Evolutionary conservation across 2,329 filamentous ascomycete species (phyloP).

Genomic region (Rutstroemia sp.): DNA sequence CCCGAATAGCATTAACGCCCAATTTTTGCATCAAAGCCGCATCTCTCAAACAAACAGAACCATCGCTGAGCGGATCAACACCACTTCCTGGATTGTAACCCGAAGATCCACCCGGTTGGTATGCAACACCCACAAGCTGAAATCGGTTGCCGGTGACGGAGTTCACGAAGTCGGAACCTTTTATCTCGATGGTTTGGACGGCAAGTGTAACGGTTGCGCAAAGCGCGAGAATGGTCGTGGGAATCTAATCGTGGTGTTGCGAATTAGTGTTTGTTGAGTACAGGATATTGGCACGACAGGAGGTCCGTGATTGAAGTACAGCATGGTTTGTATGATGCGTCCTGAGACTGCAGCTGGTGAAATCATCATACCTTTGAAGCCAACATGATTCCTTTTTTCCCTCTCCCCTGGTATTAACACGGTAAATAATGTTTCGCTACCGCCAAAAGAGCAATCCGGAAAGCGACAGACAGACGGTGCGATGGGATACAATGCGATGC

Average conservation of each 20-base stretch:
- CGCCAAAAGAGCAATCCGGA: no score
- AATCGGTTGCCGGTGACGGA: constrained; percentile 50
- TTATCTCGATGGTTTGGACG: constrained; percentile 48
- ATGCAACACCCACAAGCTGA: constrained; percentile 60
- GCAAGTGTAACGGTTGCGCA: constrained; percentile 40
- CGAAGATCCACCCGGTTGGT: constrained; percentile 60
- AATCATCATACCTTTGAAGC: background rate
- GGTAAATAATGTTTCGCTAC: no score
- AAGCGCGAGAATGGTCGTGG: constrained; percentile 21
- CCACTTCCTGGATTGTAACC: constrained; percentile 48
- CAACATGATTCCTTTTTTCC: background rate
- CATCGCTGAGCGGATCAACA: constrained; percentile 53
- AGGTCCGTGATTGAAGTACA: background rate
- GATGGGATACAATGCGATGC: no score
- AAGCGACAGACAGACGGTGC: no score
- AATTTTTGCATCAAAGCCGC: constrained; percentile 58
- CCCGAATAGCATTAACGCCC: constrained; percentile 58
- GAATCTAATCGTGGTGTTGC: constrained; percentile 6
- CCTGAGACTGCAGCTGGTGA: background rate
- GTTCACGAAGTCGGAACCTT: constrained; percentile 54
- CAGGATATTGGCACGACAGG: background rate
- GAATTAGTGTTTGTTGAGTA: background rate
- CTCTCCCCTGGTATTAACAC: background rate
- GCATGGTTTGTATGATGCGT: background rate
- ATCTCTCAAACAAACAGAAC: constrained; percentile 52